Percentiles rank a stretch among this genome's conserved stretches.
phyloP scores from a whole-genome alignment of 345 rosid genomes.

The Arabis alpina region DNA sequence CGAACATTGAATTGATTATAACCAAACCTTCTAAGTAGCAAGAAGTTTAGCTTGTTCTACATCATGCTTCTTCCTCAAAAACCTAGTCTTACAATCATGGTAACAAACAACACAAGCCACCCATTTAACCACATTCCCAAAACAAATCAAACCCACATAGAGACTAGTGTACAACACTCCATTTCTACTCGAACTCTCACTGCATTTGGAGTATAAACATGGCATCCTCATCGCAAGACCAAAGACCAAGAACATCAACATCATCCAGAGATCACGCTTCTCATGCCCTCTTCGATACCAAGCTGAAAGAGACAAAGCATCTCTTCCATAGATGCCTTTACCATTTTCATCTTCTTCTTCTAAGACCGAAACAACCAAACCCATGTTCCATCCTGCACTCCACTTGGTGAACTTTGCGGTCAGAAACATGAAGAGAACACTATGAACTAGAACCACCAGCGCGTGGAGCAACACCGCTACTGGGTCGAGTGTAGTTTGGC shows the following conservation, averaged over 20 bases:
- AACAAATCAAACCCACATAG: conserved; percentile 21
- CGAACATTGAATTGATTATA: not conserved
- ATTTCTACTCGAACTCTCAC: conserved; percentile 6
- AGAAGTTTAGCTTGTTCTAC: not conserved
- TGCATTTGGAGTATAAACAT: conserved; percentile 30
- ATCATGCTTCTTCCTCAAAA: conserved; percentile 24
- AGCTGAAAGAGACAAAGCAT: conserved; percentile 41
- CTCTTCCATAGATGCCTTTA: conserved; percentile 27
- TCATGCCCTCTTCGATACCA: conserved; percentile 40
- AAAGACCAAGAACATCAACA: conserved; percentile 40
- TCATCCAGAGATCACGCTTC: conserved; percentile 33
- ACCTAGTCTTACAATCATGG: not conserved
- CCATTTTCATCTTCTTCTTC: conserved; percentile 34
- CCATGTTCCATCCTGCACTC: conserved; percentile 53
- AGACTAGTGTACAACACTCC: conserved; percentile 26
- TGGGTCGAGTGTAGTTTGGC: not conserved
- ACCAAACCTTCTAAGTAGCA: not conserved
- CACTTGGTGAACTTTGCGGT: conserved; percentile 42
- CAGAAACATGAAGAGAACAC: conserved; percentile 27
- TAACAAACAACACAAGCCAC: conserved; percentile 36
- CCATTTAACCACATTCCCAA: conserved; percentile 48
- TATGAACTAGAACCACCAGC: conserved; percentile 24
- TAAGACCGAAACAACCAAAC: conserved; percentile 46
- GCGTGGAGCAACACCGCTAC: not conserved
- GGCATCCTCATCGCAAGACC: conserved; percentile 34